phyloP scores from a whole-genome alignment of 441 rosid genomes.

The Erodium moschatum region DNA sequence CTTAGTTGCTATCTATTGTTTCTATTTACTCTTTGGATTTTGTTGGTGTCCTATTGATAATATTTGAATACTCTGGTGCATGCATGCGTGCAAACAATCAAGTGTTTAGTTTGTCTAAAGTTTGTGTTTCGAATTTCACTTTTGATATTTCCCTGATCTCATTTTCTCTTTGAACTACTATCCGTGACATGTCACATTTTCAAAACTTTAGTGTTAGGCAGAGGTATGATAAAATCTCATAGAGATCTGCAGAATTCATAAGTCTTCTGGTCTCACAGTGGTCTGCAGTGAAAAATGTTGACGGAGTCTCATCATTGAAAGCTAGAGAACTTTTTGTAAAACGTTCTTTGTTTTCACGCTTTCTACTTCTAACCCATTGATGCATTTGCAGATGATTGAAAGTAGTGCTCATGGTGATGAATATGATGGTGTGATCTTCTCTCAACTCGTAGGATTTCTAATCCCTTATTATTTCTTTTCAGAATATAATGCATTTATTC shows the following conservation, averaged over 20 bases:
- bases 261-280: not conserved
- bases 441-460: conserved; percentile 68
- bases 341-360: not conserved
- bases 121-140: not conserved
- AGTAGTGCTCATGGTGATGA: conserved; percentile 91
- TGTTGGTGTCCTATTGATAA: not conserved
- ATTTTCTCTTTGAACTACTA: not conserved
- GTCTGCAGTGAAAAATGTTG: not conserved
- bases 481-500: not conserved
- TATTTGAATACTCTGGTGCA: not conserved
- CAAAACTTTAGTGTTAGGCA: not conserved
- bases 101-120: not conserved
- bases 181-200: not conserved
- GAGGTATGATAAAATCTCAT: not conserved
- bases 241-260: not conserved
- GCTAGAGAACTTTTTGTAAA: not conserved
- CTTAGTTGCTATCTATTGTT: not conserved
- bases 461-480: conserved; percentile 14
- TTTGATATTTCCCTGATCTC: not conserved
- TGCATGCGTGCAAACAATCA: not conserved
- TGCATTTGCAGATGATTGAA: conserved; percentile 82
- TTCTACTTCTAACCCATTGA: conserved; percentile 15
- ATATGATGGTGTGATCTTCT: conserved; percentile 97
- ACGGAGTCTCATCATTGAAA: not conserved
- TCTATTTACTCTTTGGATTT: not conserved